phyloP scores from a whole-genome alignment of 352 stramenopile species.

The Pelagophyceae sp. region DNA sequence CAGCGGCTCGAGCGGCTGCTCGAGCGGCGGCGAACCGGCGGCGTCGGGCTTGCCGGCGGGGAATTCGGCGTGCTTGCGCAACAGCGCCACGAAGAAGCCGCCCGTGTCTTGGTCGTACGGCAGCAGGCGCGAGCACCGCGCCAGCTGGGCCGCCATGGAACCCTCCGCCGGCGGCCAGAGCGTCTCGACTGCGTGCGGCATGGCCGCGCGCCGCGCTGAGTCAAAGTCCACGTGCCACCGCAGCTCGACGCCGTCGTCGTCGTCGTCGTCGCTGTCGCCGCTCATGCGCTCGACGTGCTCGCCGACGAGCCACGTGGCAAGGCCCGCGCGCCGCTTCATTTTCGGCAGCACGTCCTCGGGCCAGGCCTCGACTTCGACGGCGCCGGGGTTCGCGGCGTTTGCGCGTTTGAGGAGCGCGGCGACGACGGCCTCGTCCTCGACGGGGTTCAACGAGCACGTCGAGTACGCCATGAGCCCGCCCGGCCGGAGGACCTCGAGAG shows the following conservation, averaged over 20 bases:
- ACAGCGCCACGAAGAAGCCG: constrained; percentile 96
- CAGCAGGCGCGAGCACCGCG: constrained; percentile 88
- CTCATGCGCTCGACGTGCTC: constrained; percentile 45
- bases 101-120: constrained; percentile 96
- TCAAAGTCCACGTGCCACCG: constrained; percentile 43
- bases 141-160: constrained; percentile 47
- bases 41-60: too few species aligned
- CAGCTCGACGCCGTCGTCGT: constrained; percentile 41
- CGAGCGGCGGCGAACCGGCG: too few species aligned
- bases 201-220: constrained; percentile 39
- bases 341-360: not conserved
- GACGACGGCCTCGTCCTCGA: constrained; percentile 99
- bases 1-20: too few species aligned
- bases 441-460: constrained; percentile 92
- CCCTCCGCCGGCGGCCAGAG: not conserved
- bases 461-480: constrained; percentile 45
- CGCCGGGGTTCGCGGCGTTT: constrained; percentile 67
- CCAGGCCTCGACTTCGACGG: constrained; percentile 62
- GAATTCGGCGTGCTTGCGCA: constrained; percentile 40
- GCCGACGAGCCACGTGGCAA: constrained; percentile 83
- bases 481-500: constrained; percentile 74
- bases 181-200: not conserved
- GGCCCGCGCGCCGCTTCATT: constrained; percentile 67
- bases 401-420: constrained; percentile 83
- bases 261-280: constrained; percentile 29